Conservation (phyloP, 257 asterid genomes). For the Petunia axillaris region DNA sequence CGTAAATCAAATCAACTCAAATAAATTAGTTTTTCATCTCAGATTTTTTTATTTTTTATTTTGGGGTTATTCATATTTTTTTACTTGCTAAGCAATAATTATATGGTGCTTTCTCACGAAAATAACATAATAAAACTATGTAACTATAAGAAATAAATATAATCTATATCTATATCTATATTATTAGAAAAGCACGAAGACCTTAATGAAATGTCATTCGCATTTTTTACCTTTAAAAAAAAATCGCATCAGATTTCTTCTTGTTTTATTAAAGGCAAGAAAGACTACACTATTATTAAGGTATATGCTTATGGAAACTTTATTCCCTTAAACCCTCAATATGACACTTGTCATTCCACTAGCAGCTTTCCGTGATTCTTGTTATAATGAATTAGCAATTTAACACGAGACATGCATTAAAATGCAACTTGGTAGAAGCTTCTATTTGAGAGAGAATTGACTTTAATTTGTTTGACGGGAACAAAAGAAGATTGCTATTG, state of each 20-base stretch:
- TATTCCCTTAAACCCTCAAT: not conserved
- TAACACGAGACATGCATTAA: not conserved
- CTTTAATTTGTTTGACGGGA: not conserved
- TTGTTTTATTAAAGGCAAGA: not conserved
- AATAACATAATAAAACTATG: too few relatives aligned
- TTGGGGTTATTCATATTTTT: too few relatives aligned
- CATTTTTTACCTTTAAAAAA: too few relatives aligned
- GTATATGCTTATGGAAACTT: not conserved
- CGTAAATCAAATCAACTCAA: too few relatives aligned
- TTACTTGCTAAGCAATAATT: too few relatives aligned
- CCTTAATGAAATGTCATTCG: too few relatives aligned
- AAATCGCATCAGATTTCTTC: not conserved
- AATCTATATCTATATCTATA: too few relatives aligned
- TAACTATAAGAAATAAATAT: too few relatives aligned
- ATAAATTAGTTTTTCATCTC: too few relatives aligned
- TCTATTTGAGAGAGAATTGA: not conserved
- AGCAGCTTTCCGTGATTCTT: not conserved
- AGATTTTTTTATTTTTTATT: too few relatives aligned
- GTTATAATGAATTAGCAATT: not conserved
- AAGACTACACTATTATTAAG: not conserved
- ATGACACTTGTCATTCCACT: not conserved
- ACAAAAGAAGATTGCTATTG: not conserved
- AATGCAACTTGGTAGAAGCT: slow-evolving; percentile 12
- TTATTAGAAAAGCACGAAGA: too few relatives aligned
- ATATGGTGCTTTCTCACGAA: too few relatives aligned